Evolutionary conservation across 768 basidiomycete genomes (phyloP), one percentile per base, ranked within the genome.

Genomic region (Daedaleopsis sinensis): DNA sequence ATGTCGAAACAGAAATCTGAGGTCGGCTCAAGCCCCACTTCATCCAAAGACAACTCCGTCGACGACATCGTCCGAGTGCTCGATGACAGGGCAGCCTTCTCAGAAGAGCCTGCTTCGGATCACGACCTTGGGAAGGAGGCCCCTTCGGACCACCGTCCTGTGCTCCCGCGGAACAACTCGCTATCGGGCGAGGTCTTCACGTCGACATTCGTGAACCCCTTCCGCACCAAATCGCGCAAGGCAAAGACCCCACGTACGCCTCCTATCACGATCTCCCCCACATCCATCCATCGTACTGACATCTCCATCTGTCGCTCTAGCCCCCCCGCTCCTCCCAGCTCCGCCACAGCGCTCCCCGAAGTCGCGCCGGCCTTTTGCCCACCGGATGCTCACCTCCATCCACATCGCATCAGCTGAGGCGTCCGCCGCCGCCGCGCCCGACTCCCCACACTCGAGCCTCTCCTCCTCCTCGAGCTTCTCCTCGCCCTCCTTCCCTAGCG

Each of bases 191-290:
- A 65, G 38, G 51, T 57, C 9, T 59, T 64, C 50, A 61, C 56
- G 1, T 55, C 59, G 15, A 52, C 56, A 13, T 67, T 67, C 53
- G 60, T 62, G n/a, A 67, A 67, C 54, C 62, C 65, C 7, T 67
- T 67, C 55, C 54, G 47, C 9, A 1, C 18, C 24, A 64, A 48
- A 37, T 12, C 49, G 24, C 57, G 57, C 18, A 60, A 55, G 23
- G 9, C 63, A 5, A 58, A 52, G 44, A 47, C 57, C 3, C 38
- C 56, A 12, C 38, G 61, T 58, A 16, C 27, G 62, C 35, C 23
- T 51, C 3, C 9, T n/a, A 11, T 43, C 8, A 42, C 18, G 11
- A 12, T 42, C 39, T 12, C 39, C 11, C 10, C 39, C 39, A 42
- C 11, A 42, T 3, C 18, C 23, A 10, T 24, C 7, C 16, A 7